A percentile compares a stretch with the other conserved stretches of the same genome.
These are phyloP conservation scores for Xylaria intraflava DNA, from an alignment of 495 filamentous ascomycete species.

Conservation along the genomic window DNA sequence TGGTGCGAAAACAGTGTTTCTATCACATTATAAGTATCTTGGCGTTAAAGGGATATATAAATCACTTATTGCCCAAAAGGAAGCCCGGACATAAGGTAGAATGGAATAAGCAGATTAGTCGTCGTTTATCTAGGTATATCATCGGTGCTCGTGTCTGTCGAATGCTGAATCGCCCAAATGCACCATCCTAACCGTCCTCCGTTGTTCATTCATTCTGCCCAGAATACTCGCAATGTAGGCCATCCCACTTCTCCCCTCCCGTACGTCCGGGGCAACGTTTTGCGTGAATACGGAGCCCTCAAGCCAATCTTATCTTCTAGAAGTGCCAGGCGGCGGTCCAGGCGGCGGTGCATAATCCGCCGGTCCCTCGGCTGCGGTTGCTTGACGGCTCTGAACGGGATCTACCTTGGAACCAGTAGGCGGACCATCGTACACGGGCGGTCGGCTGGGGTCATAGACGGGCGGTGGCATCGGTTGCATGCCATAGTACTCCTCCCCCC, in stretches of 20 bases:
- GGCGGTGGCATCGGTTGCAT: slow-evolving; percentile 57
- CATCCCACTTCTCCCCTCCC: not conserved
- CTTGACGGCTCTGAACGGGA: slow-evolving; percentile 41
- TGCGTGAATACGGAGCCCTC: not conserved
- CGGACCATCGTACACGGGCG: slow-evolving; percentile 50
- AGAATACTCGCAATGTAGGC: not conserved
- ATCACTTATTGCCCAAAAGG: too few species aligned
- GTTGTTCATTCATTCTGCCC: too few species aligned
- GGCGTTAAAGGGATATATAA: too few species aligned
- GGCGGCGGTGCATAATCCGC: slow-evolving; percentile 37
- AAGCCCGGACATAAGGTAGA: too few species aligned
- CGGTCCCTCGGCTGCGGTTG: slow-evolving; percentile 17
- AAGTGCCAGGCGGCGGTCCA: slow-evolving; percentile 35
- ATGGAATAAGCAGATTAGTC: too few species aligned
- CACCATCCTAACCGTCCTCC: too few species aligned
- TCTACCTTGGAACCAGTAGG: slow-evolving; percentile 53
- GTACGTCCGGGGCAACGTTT: not conserved
- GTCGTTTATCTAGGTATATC: too few species aligned
- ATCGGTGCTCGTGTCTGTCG: too few species aligned
- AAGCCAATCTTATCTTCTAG: not conserved
- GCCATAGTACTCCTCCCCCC: slow-evolving; percentile 34
- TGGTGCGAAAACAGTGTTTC: too few species aligned
- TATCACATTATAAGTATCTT: too few species aligned
- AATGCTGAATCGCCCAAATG: too few species aligned
- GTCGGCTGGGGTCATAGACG: slow-evolving; percentile 40